Evolutionary conservation across 106 monocot species (phyloP), one percentile per base, ranked within the genome.

Genomic region (Ottelia alismoides): DNA sequence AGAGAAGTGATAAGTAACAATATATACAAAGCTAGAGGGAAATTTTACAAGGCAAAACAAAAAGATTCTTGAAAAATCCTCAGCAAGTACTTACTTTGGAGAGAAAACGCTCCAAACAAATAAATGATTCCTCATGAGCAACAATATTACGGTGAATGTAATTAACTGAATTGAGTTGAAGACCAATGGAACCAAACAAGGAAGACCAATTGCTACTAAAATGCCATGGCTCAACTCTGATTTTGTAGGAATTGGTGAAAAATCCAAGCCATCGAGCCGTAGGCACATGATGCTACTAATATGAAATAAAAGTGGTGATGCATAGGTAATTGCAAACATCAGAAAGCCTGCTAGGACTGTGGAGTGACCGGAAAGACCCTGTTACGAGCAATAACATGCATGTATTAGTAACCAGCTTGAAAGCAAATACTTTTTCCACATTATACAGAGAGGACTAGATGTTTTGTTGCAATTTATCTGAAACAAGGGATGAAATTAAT

Each of bases 61-160:
- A 40, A 11, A 40, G 2, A 68, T 20, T 60, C 14, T 4, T n/a
- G 17, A 10, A 22, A 20, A 48, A 35, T 26, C 20, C 0, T n/a
- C n/a, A n/a, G n/a, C n/a, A n/a, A n/a, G 16, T 44, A 77, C 89
- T 82, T 77, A 98, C 96, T 98, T 98, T 44, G 96, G 96, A 44
- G 96, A 98, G 71, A 98, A 98, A 0, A 98, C 89, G 26, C 96
- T 98, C 89, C 96, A 98, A 66, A 98, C 63, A 57, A 98, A 98
- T 47, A 98, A 65, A 69, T 98, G 96, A 57, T 85, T 77, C 53
- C 89, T 85, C 96, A 98, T 98, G 26, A 79, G 51, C 52, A 85
- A 43, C 73, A 98, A 70, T 40, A 85, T 65, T 3, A 89, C 52
- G 18, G 96, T 98, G 72, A 82, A 98, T 9, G 79, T 47, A 44